Base-by-base conservation (phyloP, 768 basidiomycete genomes). In the Mycena alexandri region DNA sequence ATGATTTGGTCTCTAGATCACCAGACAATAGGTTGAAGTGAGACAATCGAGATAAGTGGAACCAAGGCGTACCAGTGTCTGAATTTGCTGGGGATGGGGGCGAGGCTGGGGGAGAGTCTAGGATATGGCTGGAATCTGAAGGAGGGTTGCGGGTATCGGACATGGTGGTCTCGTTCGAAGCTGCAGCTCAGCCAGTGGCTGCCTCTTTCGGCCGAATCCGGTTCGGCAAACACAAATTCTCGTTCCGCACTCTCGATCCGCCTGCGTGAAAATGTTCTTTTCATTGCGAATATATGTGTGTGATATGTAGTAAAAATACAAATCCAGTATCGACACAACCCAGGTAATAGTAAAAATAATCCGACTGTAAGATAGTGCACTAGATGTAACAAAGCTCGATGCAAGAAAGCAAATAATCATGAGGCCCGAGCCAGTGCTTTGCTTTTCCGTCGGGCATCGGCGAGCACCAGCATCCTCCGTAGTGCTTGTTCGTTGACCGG, bases 401-500 rank as follows among this genome's bases (percentile, higher is more conserved):
- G 29, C 29, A 24, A n/a, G 56, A 65, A 61, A 67, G 50, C 48
- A 47, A 54, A 53, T 56, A 50, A 50, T 60, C 38, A 63, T 34
- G 57, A 64, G 38, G 53, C 52, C 34, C 57, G 46, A 63, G 67
- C 52, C 42, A 43, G n/a, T 21, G 62, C 58, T 38, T 68, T 68
- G 50, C 51, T 59, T 77, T 82, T 85, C 65, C 84, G 85, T 78
- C 81, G 80, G 60, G 82, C 80, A 44, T 84, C 82, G 42, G 86
- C 86, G 48, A 78, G 71, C 24, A 80, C 72, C n/a, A 87, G 73
- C 61, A 85, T 81, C 44, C 83, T 81, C 71, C 79, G 74, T 25
- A 87, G 76, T 65, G 80, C 83, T 61, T 81, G 84, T 78, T 93
- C 91, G 24, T 90, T 82, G 2, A 94, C 93, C 0, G 93, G 93